Evolutionary conservation across 257 asterid genomes (phyloP).

Genomic region (Salvia rosmarinus): DNA sequence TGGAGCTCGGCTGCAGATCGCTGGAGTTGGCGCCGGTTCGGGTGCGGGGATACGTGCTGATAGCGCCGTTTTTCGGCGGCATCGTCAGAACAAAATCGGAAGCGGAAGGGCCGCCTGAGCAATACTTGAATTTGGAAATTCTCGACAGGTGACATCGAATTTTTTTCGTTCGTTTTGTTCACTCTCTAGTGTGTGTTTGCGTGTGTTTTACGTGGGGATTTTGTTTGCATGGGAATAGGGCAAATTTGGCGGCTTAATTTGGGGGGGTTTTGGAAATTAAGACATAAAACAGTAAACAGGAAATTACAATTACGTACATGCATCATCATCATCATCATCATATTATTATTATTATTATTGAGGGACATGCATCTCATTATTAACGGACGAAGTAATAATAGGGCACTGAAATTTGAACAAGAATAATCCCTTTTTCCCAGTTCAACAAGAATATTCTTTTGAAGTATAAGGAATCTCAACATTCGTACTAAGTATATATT

Average conservation of each 20-base stretch:
- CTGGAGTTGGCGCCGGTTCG: slow-evolving; percentile 59
- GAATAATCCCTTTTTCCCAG: too few species aligned
- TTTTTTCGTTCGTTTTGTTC: too few species aligned
- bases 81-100: slow-evolving; percentile 69
- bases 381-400: too few species aligned
- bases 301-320: too few species aligned
- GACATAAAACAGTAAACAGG: background rate
- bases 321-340: too few species aligned
- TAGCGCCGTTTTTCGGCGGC: slow-evolving; percentile 93
- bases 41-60: slow-evolving; percentile 70
- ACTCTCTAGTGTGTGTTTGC: background rate
- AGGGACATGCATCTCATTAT: background rate
- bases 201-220: slow-evolving; percentile 7
- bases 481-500: too few species aligned
- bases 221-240: slow-evolving; percentile 43
- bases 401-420: too few species aligned
- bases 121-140: slow-evolving; percentile 52
- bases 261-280: background rate
- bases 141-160: slow-evolving; percentile 61
- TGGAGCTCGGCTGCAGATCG: slow-evolving; percentile 64
- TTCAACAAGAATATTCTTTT: too few species aligned
- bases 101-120: slow-evolving; percentile 65
- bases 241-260: background rate
- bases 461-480: too few species aligned
- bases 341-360: too few species aligned